A percentile compares a stretch with the other conserved stretches of the same genome.
Conservation (phyloP, 768 basidiomycete species). For the Suillus variegatus region DNA sequence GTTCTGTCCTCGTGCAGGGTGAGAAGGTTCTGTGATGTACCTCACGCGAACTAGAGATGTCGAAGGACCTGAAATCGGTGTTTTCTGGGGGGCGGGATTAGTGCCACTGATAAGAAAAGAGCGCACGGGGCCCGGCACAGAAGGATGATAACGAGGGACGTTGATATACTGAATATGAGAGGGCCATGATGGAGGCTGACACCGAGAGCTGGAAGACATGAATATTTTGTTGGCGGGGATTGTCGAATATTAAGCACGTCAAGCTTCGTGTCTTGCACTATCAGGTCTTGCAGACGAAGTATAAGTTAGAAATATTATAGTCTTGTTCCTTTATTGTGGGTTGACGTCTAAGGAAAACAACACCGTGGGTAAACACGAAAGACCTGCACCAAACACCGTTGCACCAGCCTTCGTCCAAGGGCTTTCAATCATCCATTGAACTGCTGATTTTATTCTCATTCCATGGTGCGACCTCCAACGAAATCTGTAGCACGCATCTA, state of each 20-base stretch:
- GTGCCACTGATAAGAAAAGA: conserved; percentile 37
- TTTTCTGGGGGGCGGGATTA: conserved; percentile 14
- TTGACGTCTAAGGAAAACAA: neutral
- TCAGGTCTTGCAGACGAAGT: neutral
- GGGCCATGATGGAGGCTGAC: conserved; percentile 52
- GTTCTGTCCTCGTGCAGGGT: conserved; percentile 78
- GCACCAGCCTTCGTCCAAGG: conserved; percentile 12
- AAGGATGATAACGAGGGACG: conserved; percentile 54
- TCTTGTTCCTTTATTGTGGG: neutral
- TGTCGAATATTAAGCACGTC: neutral
- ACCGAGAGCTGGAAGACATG: conserved; percentile 13
- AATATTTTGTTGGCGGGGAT: neutral
- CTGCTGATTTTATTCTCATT: conserved; percentile 17
- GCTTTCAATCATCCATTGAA: conserved; percentile 11
- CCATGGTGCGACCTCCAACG: conserved; percentile 70
- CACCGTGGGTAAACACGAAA: conserved; percentile 30
- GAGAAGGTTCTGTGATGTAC: conserved; percentile 50
- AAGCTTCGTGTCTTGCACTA: neutral
- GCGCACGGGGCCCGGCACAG: conserved; percentile 48
- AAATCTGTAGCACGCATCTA: conserved; percentile 89
- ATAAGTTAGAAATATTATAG: neutral
- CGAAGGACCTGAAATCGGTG: conserved; percentile 9
- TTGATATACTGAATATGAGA: conserved; percentile 53
- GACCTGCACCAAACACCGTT: neutral
- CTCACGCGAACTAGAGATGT: conserved; percentile 53